Percentiles rank a stretch among this genome's conserved stretches.
phyloP scores from a whole-genome alignment of 164 flowering plant genomes.

The Litsea cubeba region DNA sequence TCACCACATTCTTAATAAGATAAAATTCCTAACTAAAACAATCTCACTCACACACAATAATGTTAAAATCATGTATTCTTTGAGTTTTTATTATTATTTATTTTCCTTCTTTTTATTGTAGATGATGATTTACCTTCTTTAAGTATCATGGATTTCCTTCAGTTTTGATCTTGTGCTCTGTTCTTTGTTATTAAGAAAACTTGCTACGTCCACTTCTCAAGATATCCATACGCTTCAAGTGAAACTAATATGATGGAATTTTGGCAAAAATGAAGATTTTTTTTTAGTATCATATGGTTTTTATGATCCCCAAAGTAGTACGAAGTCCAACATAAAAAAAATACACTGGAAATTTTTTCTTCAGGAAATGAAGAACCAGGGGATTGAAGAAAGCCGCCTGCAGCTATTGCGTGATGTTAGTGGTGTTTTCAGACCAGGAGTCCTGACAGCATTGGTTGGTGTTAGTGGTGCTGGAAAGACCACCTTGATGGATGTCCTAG shows the following conservation, averaged over 20 bases:
- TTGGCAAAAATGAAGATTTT: neutral
- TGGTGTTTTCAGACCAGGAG: slow-evolving; percentile 62
- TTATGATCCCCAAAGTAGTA: neutral
- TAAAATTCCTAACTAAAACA: neutral
- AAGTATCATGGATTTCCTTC: neutral
- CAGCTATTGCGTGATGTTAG: slow-evolving; percentile 56
- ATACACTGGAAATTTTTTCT: neutral
- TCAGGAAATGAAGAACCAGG: slow-evolving; percentile 62
- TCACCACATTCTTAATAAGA: neutral
- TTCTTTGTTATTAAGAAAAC: too few species aligned
- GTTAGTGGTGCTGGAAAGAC: slow-evolving; percentile 76
- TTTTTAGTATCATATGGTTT: neutral
- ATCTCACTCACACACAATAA: neutral
- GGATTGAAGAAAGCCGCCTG: slow-evolving; percentile 42
- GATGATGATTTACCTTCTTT: too few species aligned
- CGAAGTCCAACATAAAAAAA: neutral
- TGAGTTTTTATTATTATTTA: too few species aligned
- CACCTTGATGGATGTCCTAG: slow-evolving; percentile 67
- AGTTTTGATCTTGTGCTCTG: too few species aligned
- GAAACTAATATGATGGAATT: neutral
- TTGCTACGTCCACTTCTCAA: neutral
- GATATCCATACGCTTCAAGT: neutral
- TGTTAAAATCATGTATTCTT: neutral
- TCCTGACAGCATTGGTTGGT: slow-evolving; percentile 61
- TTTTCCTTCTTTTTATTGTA: too few species aligned